Evolutionary conservation across 176 grass and related monocot genomes (phyloP).

Genomic region (Calamus simplicifolius): DNA sequence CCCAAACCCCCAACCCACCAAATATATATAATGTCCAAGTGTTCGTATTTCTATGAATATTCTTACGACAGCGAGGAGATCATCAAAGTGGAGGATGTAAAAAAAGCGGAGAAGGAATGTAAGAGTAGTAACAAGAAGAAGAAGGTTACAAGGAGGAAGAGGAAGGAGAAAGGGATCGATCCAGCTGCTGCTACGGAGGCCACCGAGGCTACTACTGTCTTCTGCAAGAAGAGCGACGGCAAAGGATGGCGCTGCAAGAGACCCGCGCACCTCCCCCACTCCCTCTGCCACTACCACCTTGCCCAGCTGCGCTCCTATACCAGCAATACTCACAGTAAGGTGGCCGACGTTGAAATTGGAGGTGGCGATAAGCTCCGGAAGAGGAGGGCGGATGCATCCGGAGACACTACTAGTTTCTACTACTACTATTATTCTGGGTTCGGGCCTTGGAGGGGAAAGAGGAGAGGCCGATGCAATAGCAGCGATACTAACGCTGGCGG

Average conservation of each 20-base stretch:
- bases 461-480: background rate
- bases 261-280: constrained; percentile 19
- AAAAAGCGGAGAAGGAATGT: background rate
- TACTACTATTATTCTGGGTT: constrained; percentile 46
- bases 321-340: background rate
- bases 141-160: background rate
- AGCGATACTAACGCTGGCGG: background rate
- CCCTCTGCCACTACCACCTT: constrained; percentile 32
- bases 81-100: too few species aligned
- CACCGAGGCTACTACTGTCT: background rate
- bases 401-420: background rate
- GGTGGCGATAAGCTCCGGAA: background rate
- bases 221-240: constrained; percentile 48
- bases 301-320: constrained; percentile 7
- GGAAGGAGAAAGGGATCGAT: too few species aligned
- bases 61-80: too few species aligned
- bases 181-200: too few species aligned
- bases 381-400: constrained; percentile 6
- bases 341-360: too few species aligned
- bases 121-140: constrained; percentile 1
- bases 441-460: constrained; percentile 28
- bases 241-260: constrained; percentile 26
- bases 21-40: too few species aligned
- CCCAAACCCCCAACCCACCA: too few species aligned
- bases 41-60: too few species aligned